phyloP scores from a whole-genome alignment of 495 filamentous ascomycete species.

The Penicillium coprophilum region DNA sequence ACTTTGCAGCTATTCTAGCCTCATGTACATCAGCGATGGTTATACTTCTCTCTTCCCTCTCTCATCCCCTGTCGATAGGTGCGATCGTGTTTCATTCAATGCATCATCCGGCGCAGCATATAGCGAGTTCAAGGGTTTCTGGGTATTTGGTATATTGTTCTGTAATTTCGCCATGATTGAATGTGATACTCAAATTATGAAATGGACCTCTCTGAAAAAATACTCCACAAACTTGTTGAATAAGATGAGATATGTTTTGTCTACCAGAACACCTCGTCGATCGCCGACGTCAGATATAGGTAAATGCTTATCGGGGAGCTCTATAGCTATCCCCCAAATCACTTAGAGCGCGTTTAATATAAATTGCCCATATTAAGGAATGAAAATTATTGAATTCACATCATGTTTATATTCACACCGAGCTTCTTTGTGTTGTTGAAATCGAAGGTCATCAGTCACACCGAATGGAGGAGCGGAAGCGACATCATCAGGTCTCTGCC shows the following conservation, averaged over 20 bases:
- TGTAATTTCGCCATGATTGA: slow-evolving; percentile 30
- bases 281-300: not conserved
- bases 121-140: slow-evolving; percentile 21
- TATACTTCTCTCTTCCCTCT: slow-evolving; percentile 14
- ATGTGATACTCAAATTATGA: slow-evolving; percentile 17
- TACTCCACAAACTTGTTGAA: not conserved
- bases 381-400: not conserved
- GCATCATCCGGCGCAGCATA: slow-evolving; percentile 33
- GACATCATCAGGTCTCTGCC: slow-evolving; percentile 24
- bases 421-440: not conserved
- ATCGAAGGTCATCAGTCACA: slow-evolving; percentile 16
- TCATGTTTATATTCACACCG: not conserved
- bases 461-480: slow-evolving; percentile 36
- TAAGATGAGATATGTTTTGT: not conserved
- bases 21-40: slow-evolving; percentile 20
- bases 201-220: not conserved
- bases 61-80: slow-evolving; percentile 16
- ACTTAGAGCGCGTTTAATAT: not conserved
- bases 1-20: slow-evolving; percentile 1
- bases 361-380: not conserved
- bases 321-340: not conserved
- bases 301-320: slow-evolving; percentile 5
- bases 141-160: slow-evolving; percentile 19
- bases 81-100: slow-evolving; percentile 20
- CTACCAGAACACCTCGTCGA: not conserved